Conservation (phyloP, 225 moss, liverwort and hornwort genomes). For the Pseudisothecium myosuroides region DNA sequence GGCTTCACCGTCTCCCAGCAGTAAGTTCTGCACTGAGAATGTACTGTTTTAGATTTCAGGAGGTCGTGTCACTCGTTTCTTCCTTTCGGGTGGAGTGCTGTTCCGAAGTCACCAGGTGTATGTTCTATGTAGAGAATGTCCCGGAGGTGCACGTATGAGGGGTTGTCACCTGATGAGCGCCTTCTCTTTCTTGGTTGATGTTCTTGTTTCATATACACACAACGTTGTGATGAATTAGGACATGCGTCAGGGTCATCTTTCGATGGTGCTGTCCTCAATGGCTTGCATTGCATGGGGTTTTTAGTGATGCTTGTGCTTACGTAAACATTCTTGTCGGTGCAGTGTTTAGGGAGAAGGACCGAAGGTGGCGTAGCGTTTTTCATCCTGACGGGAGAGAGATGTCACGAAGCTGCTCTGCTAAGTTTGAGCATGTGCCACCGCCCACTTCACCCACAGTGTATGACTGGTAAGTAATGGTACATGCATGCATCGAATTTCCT, state of each 20-base stretch:
- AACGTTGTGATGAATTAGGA: not conserved
- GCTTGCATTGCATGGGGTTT: not conserved
- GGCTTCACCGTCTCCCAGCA: conserved; percentile 42
- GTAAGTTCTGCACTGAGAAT: not conserved
- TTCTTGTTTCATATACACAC: not conserved
- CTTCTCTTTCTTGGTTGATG: not conserved
- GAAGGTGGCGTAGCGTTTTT: conserved; percentile 45
- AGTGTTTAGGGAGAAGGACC: conserved; percentile 42
- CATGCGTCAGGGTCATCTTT: too few species aligned
- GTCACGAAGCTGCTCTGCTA: conserved; percentile 25
- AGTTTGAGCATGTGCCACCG: conserved; percentile 23
- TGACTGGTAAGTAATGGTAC: conserved; percentile 25
- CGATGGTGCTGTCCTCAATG: not conserved
- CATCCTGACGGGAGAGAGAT: conserved; percentile 46
- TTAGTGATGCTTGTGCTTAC: not conserved
- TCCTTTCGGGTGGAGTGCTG: not conserved
- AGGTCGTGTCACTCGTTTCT: not conserved
- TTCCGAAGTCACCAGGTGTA: not conserved
- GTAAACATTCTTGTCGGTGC: not conserved
- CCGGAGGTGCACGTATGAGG: too few species aligned
- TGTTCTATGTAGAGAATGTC: not conserved
- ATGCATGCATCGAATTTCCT: not conserved
- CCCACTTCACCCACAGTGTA: conserved; percentile 50
- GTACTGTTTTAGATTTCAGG: not conserved
- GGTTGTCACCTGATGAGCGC: not conserved